phyloP scores from a whole-genome alignment of 345 rosid genomes.

The Dovyalis caffra region DNA sequence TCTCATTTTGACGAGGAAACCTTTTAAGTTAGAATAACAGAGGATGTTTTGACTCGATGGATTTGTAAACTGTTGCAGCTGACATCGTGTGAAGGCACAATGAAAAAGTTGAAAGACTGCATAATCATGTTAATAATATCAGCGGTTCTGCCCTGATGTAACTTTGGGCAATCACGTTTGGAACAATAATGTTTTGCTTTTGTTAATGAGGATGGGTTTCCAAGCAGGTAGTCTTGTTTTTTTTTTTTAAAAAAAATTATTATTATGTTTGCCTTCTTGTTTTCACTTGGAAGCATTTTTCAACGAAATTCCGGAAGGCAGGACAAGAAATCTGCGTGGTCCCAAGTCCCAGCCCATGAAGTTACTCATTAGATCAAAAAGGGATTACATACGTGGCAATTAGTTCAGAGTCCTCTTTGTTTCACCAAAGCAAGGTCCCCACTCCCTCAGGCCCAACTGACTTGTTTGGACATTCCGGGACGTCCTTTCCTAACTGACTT shows the following conservation, averaged over 20 bases:
- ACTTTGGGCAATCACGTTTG: background rate
- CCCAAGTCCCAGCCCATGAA: no score
- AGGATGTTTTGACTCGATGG: background rate
- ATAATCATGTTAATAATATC: background rate
- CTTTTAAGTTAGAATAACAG: background rate
- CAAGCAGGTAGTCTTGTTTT: background rate
- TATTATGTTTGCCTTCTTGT: background rate
- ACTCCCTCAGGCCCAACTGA: no score
- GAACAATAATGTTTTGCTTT: background rate
- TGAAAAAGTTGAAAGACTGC: background rate
- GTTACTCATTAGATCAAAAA: background rate
- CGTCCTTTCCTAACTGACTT: no score
- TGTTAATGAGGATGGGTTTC: background rate
- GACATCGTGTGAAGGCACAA: no score
- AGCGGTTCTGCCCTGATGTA: background rate
- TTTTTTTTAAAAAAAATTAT: no score
- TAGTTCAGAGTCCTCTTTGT: no score
- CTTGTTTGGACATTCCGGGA: no score
- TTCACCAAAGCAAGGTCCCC: no score
- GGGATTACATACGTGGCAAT: no score
- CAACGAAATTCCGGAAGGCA: background rate
- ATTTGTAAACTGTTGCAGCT: no score
- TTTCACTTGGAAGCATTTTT: background rate
- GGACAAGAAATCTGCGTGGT: no score
- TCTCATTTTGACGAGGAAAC: background rate